These are phyloP conservation scores for Phytophthora multivora DNA, from an alignment of 352 stramenopile species.

Conservation along the genomic window DNA sequence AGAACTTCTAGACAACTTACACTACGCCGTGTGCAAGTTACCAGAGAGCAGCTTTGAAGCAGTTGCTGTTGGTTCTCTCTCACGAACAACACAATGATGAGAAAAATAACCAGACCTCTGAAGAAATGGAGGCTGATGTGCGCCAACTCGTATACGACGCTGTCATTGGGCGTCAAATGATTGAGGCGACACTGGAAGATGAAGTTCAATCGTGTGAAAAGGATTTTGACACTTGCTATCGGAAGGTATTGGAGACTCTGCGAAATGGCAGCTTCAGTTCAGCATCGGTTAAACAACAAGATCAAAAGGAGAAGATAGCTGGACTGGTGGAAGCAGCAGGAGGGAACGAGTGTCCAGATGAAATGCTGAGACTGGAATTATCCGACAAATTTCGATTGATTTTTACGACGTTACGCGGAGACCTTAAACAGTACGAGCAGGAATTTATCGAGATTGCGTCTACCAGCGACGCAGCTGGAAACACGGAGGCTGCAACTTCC, in stretches of 20 bases:
- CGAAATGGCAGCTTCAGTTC: not conserved
- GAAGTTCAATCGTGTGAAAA: constrained; percentile 48
- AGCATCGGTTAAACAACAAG: constrained; percentile 10
- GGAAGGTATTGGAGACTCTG: constrained; percentile 36
- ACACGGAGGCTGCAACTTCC: constrained; percentile 37
- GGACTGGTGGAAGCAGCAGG: constrained; percentile 20
- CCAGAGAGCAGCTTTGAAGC: constrained; percentile 55
- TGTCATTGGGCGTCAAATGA: constrained; percentile 72
- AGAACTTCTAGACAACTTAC: no score
- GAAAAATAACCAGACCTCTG: constrained; percentile 30
- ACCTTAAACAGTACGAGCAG: constrained; percentile 42
- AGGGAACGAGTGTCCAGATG: constrained; percentile 31
- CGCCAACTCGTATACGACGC: constrained; percentile 71
- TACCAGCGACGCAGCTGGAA: constrained; percentile 35
- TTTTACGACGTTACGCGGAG: constrained; percentile 24
- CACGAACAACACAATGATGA: constrained; percentile 1
- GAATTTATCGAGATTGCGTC: constrained; percentile 48
- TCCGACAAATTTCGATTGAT: constrained; percentile 36
- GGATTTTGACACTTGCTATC: constrained; percentile 41
- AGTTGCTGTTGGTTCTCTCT: constrained; percentile 41
- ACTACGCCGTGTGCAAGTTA: not conserved
- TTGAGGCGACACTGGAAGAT: constrained; percentile 62
- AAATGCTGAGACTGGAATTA: constrained; percentile 58
- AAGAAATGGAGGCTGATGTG: constrained; percentile 31
- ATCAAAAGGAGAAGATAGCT: constrained; percentile 28